Percentiles rank a stretch among this genome's conserved stretches.
phyloP scores from a whole-genome alignment of 352 stramenopile species.

The Pythium rishiriense region DNA sequence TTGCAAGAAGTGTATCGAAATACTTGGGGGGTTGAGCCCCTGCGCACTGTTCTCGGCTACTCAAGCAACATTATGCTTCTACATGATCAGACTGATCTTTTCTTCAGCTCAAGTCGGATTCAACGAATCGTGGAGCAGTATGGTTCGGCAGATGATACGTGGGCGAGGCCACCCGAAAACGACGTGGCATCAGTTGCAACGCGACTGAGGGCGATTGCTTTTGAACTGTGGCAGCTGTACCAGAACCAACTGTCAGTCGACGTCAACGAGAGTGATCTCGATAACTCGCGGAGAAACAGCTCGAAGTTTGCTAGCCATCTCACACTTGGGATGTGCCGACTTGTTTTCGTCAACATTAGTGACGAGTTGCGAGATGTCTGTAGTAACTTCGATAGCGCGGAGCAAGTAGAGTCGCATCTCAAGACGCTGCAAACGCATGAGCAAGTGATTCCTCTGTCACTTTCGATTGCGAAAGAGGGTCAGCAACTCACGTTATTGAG shows the following conservation, averaged over 20 bases:
- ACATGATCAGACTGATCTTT: constrained; percentile 55
- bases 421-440: not conserved
- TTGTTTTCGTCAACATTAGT: constrained; percentile 59
- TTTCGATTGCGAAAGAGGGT: not conserved
- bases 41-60: constrained; percentile 44
- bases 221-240: constrained; percentile 76
- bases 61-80: constrained; percentile 76
- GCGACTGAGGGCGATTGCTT: constrained; percentile 40
- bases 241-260: constrained; percentile 78
- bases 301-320: constrained; percentile 49
- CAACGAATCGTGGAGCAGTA: constrained; percentile 8
- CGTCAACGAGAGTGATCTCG: constrained; percentile 59
- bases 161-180: constrained; percentile 14
- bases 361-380: constrained; percentile 38
- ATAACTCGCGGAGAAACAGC: constrained; percentile 47
- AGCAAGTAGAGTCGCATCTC: not conserved
- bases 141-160: not conserved
- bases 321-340: constrained; percentile 51
- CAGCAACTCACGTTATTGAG: constrained; percentile 47
- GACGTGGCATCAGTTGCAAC: constrained; percentile 30
- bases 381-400: not conserved
- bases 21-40: constrained; percentile 47
- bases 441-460: constrained; percentile 10
- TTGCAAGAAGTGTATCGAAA: constrained; percentile 75
- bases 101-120: constrained; percentile 44